Conservation (phyloP, 164 flowering plant species). For the Chloranthus sessilifolius region DNA sequence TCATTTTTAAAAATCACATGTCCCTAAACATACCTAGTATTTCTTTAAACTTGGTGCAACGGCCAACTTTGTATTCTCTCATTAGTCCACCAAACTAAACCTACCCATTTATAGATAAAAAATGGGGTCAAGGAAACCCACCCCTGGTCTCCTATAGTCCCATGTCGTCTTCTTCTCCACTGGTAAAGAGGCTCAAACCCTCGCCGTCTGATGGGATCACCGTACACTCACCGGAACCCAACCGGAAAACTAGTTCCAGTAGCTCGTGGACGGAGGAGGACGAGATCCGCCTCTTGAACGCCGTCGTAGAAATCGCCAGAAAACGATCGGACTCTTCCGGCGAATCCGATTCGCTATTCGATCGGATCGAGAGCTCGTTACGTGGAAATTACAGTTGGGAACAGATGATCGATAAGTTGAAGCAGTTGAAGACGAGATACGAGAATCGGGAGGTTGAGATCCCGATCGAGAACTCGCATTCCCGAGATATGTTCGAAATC, state of each 20-base stretch:
- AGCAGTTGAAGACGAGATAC: not conserved
- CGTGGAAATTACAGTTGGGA: not conserved
- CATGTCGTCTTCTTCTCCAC: not conserved
- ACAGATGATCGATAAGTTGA: constrained; percentile 1
- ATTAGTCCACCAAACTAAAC: no score
- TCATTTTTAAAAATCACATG: no score
- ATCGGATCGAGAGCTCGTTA: not conserved
- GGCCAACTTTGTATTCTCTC: no score
- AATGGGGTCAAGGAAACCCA: no score
- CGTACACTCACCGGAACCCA: no score
- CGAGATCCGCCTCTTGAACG: constrained; percentile 2
- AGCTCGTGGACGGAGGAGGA: constrained; percentile 4
- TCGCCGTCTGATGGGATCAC: no score
- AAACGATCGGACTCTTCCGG: not conserved
- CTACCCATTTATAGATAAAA: no score
- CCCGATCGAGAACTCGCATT: not conserved
- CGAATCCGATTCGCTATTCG: not conserved
- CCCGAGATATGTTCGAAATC: not conserved
- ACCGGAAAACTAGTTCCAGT: not conserved
- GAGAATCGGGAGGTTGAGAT: not conserved
- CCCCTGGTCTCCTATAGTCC: not conserved
- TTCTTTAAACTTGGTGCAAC: no score
- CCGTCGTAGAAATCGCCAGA: not conserved
- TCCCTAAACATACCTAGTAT: no score
- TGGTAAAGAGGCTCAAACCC: not conserved